Base-by-base conservation (phyloP, 73 alveolate genomes). In the Symbiodinium pilosum region DNA sequence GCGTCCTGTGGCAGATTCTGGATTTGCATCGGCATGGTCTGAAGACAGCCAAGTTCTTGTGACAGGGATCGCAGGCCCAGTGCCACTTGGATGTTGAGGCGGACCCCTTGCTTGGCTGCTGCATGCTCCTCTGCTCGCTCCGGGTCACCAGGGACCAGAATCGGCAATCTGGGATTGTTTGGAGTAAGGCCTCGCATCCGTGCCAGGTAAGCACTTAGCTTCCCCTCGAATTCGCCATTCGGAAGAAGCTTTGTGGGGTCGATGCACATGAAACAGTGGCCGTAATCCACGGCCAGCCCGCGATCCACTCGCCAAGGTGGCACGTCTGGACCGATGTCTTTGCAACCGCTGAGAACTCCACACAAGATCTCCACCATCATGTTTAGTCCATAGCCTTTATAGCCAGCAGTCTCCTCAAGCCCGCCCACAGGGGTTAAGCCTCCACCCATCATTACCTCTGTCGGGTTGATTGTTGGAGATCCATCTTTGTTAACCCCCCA, bases 351-450 rank as follows among this genome's bases (percentile, higher is more conserved):
- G 43, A 93, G 36, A 30, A 93, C 93, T 3, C 77, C 91, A 40
- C 93, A 77, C 40, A 93, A 32, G 81, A 93, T 93, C 43, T 93
- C 98, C 8, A 93, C 85, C 98, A 93, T 73, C 98, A 93, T 93
- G 47, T 81, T 81, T 51, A 93, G n/a, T 7, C 98, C 98, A 36
- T 93, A 93, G 85, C 98, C 98, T 77, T 93, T 93, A 47, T 93
- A 93, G 9, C 98, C 98, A 36, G 98, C 98, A 2, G 98, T 93
- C 38, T 93, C 92, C 36, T 93, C 98, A 4, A 77, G 83, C 26
- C 98, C 98, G 43, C 98, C 98, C 32, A 93, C 39, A 12, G 98
- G 98, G 24, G 98, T 93, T 69, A 93, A n/a, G 69, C 98, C 98
- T 21, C 98, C 98, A 24, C 85, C 98, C 38, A n/a, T 39, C 32